phyloP scores from a whole-genome alignment of 139 green algal species.

The Chlorella sp. region DNA sequence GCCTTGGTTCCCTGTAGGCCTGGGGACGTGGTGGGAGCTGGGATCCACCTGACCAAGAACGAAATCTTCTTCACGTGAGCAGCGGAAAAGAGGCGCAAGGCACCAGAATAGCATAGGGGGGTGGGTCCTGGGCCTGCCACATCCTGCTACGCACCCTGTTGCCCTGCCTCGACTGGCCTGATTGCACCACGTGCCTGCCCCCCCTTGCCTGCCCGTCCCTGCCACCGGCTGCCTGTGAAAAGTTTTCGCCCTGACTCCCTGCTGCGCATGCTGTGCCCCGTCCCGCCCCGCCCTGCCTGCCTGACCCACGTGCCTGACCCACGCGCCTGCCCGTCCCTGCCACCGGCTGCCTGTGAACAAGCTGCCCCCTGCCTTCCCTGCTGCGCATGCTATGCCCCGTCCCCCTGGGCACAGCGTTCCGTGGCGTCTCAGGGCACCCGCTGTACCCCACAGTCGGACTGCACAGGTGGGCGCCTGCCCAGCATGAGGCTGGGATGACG shows the following conservation, averaged over 20 bases:
- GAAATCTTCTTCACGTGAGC: constrained; percentile 95
- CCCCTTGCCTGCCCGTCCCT: background rate
- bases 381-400: constrained; percentile 86
- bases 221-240: background rate
- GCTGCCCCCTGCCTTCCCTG: background rate
- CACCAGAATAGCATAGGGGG: no score
- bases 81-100: no score
- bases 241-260: no score
- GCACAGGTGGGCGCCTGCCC: constrained; percentile 64
- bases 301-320: background rate
- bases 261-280: background rate
- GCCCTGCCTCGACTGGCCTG: background rate
- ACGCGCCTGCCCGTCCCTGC: background rate
- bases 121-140: no score
- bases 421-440: constrained; percentile 50
- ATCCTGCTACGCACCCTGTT: background rate
- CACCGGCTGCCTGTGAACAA: background rate
- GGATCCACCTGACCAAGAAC: constrained; percentile 74
- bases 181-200: background rate
- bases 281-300: background rate
- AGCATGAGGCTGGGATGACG: background rate
- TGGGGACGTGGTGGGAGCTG: constrained; percentile 82
- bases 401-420: constrained; percentile 80
- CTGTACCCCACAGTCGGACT: constrained; percentile 89
- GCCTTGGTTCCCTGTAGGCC: background rate